Evolutionary conservation across 1,284 basidiomycete genomes (phyloP).

Genomic region (Leccinum griseonigrum): DNA sequence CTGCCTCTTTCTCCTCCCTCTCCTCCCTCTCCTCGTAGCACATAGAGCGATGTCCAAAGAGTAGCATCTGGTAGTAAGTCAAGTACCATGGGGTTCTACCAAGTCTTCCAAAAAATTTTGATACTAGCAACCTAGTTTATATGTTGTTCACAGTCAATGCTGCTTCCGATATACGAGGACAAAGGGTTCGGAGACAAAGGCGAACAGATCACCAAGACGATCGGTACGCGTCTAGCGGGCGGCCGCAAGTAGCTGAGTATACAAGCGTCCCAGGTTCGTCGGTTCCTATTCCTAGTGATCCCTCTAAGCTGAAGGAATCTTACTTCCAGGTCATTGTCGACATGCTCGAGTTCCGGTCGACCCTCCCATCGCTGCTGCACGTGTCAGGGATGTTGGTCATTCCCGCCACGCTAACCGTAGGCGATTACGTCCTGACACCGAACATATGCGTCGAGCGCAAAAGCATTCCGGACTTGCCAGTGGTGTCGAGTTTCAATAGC

Average conservation of each 20-base stretch:
- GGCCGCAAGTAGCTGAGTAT: slow-evolving; percentile 71
- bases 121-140: too few species aligned
- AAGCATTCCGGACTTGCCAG: slow-evolving; percentile 79
- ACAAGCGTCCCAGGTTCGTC: slow-evolving; percentile 67
- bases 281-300: neutral
- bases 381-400: slow-evolving; percentile 80
- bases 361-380: slow-evolving; percentile 88
- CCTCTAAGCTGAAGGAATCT: neutral
- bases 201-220: slow-evolving; percentile 77
- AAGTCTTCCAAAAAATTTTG: too few species aligned
- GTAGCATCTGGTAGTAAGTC: too few species aligned
- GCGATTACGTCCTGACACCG: slow-evolving; percentile 94
- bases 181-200: slow-evolving; percentile 39
- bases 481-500: slow-evolving; percentile 85
- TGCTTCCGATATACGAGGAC: slow-evolving; percentile 86
- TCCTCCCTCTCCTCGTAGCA: too few species aligned
- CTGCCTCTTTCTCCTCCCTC: too few species aligned
- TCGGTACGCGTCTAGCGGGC: slow-evolving; percentile 86
- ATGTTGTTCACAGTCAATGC: slow-evolving; percentile 66
- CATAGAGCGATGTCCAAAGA: too few species aligned
- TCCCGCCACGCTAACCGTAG: slow-evolving; percentile 90
- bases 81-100: too few species aligned
- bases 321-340: slow-evolving; percentile 83
- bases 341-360: slow-evolving; percentile 94
- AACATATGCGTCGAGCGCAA: slow-evolving; percentile 97